A percentile compares a stretch with the other conserved stretches of the same genome.
Conservation (phyloP, 192 early-diverging fungal genomes). For the Dissophora ornata region DNA sequence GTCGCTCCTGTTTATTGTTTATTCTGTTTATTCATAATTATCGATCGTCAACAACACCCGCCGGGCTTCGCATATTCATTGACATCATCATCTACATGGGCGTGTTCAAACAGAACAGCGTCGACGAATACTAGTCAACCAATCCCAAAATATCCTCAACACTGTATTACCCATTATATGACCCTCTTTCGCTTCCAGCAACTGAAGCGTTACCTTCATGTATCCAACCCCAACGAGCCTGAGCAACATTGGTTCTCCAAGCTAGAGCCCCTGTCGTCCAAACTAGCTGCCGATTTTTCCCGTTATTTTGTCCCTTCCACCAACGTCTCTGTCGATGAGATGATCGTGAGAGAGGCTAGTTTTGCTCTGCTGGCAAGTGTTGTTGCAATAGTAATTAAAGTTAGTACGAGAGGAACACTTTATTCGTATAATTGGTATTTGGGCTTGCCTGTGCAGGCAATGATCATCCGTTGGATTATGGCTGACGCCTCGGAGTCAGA, state of each 20-base stretch:
- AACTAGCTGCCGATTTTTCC: conserved; percentile 14
- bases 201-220: conserved; percentile 32
- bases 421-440: too few relatives aligned
- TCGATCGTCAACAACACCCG: too few relatives aligned
- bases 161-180: conserved; percentile 30
- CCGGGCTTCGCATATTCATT: conserved; percentile 18
- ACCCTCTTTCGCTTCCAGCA: conserved; percentile 25
- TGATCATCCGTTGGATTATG: too few relatives aligned
- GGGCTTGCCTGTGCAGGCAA: too few relatives aligned
- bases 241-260: conserved; percentile 22
- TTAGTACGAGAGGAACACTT: too few relatives aligned
- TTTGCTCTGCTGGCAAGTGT: too few relatives aligned
- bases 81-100: conserved; percentile 40
- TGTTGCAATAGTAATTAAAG: too few relatives aligned
- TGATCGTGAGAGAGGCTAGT: too few relatives aligned
- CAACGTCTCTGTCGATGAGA: conserved; percentile 38
- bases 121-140: conserved; percentile 13
- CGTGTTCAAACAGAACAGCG: conserved; percentile 5
- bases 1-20: too few relatives aligned
- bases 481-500: too few relatives aligned
- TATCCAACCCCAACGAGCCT: background rate
- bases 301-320: conserved; percentile 24
- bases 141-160: background rate
- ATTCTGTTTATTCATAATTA: too few relatives aligned
- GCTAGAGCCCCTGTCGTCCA: conserved; percentile 14